Conservation (phyloP, 1,284 basidiomycete species). For the Chiua sp. region DNA sequence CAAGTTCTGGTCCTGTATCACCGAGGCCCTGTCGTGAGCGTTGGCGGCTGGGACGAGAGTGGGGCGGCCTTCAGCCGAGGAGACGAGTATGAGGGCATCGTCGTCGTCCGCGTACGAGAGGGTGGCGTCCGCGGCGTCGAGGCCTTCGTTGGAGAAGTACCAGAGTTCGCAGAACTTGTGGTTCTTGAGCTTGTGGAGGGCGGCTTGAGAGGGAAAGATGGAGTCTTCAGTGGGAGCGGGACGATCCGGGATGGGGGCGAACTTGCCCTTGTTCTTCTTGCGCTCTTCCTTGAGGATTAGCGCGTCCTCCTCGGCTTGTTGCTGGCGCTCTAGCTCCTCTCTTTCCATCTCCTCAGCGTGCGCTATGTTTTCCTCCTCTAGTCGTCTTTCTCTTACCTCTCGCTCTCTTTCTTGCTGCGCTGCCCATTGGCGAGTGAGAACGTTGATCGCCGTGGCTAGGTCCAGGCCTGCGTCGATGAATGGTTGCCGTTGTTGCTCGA, state of each 20-base stretch:
- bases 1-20: neutral
- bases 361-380: neutral
- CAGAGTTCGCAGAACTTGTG: neutral
- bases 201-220: neutral
- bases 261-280: constrained; percentile 1
- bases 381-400: no score
- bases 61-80: neutral
- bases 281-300: neutral
- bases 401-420: neutral
- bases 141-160: neutral
- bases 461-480: neutral
- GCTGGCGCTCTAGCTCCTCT: neutral
- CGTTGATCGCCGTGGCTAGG: neutral
- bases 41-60: neutral
- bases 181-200: neutral
- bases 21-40: neutral
- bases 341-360: neutral
- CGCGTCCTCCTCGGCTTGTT: neutral
- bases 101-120: neutral
- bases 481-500: neutral
- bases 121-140: neutral
- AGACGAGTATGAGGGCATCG: neutral
- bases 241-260: neutral
- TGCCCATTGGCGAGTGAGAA: neutral
- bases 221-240: neutral